Conservation (phyloP, 768 basidiomycete genomes). For the Daedalea quercina region DNA sequence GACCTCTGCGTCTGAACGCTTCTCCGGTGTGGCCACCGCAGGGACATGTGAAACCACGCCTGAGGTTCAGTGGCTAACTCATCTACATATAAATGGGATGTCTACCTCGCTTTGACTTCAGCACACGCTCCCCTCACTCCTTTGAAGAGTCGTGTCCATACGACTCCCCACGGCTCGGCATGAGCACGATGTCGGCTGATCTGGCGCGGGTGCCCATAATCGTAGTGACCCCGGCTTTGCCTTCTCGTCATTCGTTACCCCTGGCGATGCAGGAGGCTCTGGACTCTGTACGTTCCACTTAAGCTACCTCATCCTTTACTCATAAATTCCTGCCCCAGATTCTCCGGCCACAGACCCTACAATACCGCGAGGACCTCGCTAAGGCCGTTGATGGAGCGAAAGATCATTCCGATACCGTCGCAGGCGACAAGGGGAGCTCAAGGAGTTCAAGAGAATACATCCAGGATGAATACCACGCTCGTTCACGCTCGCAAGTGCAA, state of each 20-base stretch:
- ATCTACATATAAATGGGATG: too few relatives aligned
- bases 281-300: neutral
- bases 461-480: neutral
- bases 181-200: neutral
- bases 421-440: neutral
- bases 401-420: neutral
- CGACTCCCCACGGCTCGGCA: neutral
- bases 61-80: too few relatives aligned
- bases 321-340: neutral
- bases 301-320: neutral
- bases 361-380: neutral
- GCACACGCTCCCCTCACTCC: too few relatives aligned
- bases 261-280: slow-evolving; percentile 8
- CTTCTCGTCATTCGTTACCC: slow-evolving; percentile 11
- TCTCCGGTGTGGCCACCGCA: too few relatives aligned
- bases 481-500: neutral
- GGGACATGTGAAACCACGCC: too few relatives aligned
- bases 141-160: too few relatives aligned
- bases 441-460: neutral
- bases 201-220: slow-evolving; percentile 5
- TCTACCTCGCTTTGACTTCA: too few relatives aligned
- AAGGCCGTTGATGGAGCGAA: neutral
- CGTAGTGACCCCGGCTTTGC: slow-evolving; percentile 10
- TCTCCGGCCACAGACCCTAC: neutral
- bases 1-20: too few relatives aligned